Conservation (phyloP, 371 early-diverging fungal species). For the Mortierella polycephala region DNA sequence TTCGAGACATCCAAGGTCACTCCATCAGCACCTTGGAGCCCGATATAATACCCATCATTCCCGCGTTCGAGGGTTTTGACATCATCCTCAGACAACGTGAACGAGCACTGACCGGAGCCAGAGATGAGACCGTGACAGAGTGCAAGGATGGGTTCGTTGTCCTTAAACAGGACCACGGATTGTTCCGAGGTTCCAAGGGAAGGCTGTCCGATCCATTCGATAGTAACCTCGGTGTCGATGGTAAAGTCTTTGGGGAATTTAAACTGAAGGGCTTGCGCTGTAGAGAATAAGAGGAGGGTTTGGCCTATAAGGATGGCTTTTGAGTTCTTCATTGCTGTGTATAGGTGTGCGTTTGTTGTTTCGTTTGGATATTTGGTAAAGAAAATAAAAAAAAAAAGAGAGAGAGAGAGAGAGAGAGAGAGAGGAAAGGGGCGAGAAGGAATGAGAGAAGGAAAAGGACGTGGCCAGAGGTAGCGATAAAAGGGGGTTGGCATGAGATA, state of each 20-base stretch:
- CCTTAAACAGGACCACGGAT: slow-evolving; percentile 27
- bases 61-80: slow-evolving; percentile 8
- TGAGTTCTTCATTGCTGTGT: background rate
- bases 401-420: background rate
- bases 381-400: background rate
- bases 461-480: too few relatives aligned
- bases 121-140: slow-evolving; percentile 31
- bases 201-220: slow-evolving; percentile 37
- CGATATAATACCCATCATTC: slow-evolving; percentile 21
- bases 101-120: slow-evolving; percentile 42
- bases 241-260: slow-evolving; percentile 12
- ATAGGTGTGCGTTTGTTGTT: too few relatives aligned
- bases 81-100: slow-evolving; percentile 18
- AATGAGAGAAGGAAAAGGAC: background rate
- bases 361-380: background rate
- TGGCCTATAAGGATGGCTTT: background rate
- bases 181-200: slow-evolving; percentile 32
- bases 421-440: background rate
- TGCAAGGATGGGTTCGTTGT: slow-evolving; percentile 11
- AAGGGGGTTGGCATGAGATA: too few relatives aligned
- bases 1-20: slow-evolving; percentile 30
- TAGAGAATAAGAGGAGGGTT: background rate
- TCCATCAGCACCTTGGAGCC: slow-evolving; percentile 21
- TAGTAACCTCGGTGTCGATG: slow-evolving; percentile 22
- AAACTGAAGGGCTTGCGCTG: slow-evolving; percentile 10